phyloP scores from a whole-genome alignment of 164 flowering plant genomes.

The Liriodendron chinense region DNA sequence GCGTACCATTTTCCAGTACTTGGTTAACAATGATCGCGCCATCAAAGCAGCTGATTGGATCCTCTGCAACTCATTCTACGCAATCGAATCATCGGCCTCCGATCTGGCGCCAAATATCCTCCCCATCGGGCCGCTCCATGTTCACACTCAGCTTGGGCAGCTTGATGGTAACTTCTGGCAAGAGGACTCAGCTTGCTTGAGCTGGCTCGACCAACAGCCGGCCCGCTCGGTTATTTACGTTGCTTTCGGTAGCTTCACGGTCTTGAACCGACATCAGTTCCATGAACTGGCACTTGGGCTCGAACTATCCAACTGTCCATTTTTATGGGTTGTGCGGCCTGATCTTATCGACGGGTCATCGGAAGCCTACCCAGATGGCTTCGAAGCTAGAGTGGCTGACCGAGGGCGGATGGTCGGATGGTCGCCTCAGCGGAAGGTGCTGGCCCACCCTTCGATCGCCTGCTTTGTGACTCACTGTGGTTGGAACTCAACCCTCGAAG shows the following conservation, averaged over 20 bases:
- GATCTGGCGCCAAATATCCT: neutral
- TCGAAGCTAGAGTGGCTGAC: constrained; percentile 3
- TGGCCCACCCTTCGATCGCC: constrained; percentile 23
- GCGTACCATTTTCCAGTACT: constrained; percentile 9
- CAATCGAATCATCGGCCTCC: constrained; percentile 25
- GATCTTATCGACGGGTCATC: neutral
- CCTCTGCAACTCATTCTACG: constrained; percentile 38
- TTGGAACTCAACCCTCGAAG: constrained; percentile 24
- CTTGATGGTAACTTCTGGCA: constrained; percentile 1
- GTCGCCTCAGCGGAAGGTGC: constrained; percentile 23
- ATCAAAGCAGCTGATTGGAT: constrained; percentile 18
- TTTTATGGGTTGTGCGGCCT: neutral
- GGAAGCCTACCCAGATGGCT: constrained; percentile 6
- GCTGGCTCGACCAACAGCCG: neutral
- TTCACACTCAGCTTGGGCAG: neutral
- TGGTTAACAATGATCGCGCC: constrained; percentile 2
- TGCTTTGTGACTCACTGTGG: constrained; percentile 22
- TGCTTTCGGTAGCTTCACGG: neutral
- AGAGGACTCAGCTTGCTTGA: constrained; percentile 6
- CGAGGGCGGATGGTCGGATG: constrained; percentile 10
- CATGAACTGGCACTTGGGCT: neutral
- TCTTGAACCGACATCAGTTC: neutral
- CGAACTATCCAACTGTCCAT: neutral
- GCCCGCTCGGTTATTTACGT: neutral
- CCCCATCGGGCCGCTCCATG: constrained; percentile 6